These are phyloP conservation scores for Cladosporium velox DNA, from an alignment of 2,329 filamentous ascomycete genomes.

Conservation along the genomic window DNA sequence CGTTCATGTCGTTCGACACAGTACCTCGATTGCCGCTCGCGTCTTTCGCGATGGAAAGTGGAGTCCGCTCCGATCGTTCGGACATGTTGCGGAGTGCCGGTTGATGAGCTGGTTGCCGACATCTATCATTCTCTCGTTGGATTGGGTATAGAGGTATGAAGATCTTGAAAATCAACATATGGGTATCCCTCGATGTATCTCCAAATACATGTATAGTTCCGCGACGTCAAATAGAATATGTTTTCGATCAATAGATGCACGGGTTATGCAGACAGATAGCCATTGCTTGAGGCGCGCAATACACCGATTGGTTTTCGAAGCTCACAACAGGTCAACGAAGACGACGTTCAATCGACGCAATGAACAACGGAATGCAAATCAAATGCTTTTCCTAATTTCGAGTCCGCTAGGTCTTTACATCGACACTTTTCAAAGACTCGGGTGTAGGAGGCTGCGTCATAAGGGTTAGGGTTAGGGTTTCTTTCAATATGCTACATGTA, in stretches of 20 bases:
- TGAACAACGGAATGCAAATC: not conserved
- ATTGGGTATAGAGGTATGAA: not conserved
- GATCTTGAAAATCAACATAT: not conserved
- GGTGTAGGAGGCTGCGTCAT: no score
- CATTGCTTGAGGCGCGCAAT: no score
- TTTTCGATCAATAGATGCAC: no score
- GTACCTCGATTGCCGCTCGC: not conserved
- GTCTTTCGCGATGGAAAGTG: not conserved
- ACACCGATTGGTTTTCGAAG: no score
- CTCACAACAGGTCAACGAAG: no score
- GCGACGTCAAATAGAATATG: no score
- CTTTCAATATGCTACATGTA: not conserved
- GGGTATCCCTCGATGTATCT: not conserved
- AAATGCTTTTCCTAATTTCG: no score
- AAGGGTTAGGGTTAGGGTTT: not conserved
- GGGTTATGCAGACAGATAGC: no score
- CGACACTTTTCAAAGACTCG: not conserved
- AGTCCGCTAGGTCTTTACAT: no score
- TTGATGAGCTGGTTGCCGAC: not conserved
- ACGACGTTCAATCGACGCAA: no score
- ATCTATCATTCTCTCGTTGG: not conserved
- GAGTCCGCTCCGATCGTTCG: not conserved
- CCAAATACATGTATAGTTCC: no score
- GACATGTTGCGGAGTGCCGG: conserved; percentile 6
- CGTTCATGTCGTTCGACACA: not conserved